Conservation (phyloP, 257 asterid species). For the Lycium ferocissimum region DNA sequence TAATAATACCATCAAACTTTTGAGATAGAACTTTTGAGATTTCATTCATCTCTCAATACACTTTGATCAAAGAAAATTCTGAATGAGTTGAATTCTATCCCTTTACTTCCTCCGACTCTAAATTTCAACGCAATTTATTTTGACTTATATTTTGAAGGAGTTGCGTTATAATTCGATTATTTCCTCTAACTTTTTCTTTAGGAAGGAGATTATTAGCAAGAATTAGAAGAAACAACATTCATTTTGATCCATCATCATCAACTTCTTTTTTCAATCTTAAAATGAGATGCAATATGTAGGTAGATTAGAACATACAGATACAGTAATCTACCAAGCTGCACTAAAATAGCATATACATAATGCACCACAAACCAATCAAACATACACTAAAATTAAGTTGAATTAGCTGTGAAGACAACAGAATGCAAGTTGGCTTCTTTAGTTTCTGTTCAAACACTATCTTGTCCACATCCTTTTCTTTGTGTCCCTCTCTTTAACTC, state of each 20-base stretch:
- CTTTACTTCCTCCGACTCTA: too few relatives aligned
- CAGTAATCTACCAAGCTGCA: slow-evolving; percentile 15
- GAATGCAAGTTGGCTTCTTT: slow-evolving; percentile 36
- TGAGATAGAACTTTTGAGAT: not conserved
- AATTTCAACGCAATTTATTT: too few relatives aligned
- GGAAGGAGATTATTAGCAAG: too few relatives aligned
- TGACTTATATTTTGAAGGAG: too few relatives aligned
- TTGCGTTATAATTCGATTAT: too few relatives aligned
- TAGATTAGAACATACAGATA: not conserved
- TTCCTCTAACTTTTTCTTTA: too few relatives aligned
- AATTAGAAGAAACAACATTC: too few relatives aligned
- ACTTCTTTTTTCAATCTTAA: not conserved
- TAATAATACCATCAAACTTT: not conserved
- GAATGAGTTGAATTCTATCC: not conserved
- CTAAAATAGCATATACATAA: slow-evolving; percentile 1
- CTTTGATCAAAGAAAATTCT: not conserved
- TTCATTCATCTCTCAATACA: too few relatives aligned
- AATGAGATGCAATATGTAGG: not conserved
- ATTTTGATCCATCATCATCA: too few relatives aligned
- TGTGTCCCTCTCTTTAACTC: slow-evolving; percentile 73
- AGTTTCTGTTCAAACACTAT: slow-evolving; percentile 36
- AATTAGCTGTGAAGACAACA: slow-evolving; percentile 33
- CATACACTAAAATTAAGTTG: not conserved
- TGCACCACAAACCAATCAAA: not conserved
- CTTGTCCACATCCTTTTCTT: slow-evolving; percentile 92